These are phyloP conservation scores for Rutstroemia sp. DNA, from an alignment of 2,329 filamentous ascomycete species.

Conservation along the genomic window DNA sequence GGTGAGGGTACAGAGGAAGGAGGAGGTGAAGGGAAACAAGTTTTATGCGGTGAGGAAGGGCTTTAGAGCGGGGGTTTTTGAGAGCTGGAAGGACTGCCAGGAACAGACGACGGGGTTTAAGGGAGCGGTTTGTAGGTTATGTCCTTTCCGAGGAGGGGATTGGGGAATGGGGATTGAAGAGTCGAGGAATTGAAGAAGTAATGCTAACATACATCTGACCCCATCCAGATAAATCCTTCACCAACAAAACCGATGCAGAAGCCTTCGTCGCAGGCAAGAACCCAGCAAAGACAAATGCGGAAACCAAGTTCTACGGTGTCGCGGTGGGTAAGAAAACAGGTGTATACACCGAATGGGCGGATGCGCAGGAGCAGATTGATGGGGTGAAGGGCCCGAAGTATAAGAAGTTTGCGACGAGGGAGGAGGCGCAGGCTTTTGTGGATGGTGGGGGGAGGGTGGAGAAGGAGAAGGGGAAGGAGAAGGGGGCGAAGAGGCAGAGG, in stretches of 20 bases:
- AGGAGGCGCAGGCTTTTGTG: slow-evolving; percentile 76
- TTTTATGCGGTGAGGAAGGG: slow-evolving; percentile 58
- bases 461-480: slow-evolving; percentile 14
- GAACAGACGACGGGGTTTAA: slow-evolving; percentile 52
- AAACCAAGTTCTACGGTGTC: slow-evolving; percentile 51
- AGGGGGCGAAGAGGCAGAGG: slow-evolving; percentile 16
- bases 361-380: slow-evolving; percentile 64
- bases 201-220: neutral
- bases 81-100: slow-evolving; percentile 53
- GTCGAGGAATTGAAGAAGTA: neutral
- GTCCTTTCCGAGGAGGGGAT: neutral
- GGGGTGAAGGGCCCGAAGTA: slow-evolving; percentile 64
- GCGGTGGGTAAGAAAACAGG: slow-evolving; percentile 51
- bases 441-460: slow-evolving; percentile 31
- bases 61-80: slow-evolving; percentile 52
- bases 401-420: slow-evolving; percentile 59
- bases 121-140: slow-evolving; percentile 59
- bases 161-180: neutral
- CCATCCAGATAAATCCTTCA: slow-evolving; percentile 69
- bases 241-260: slow-evolving; percentile 65
- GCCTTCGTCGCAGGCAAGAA: slow-evolving; percentile 61
- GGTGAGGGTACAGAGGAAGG: too few relatives aligned
- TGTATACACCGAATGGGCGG: slow-evolving; percentile 58
- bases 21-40: neutral
- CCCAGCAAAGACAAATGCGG: slow-evolving; percentile 24